Base-by-base conservation (phyloP, 495 filamentous ascomycete genomes). In the Neurospora sp. region DNA sequence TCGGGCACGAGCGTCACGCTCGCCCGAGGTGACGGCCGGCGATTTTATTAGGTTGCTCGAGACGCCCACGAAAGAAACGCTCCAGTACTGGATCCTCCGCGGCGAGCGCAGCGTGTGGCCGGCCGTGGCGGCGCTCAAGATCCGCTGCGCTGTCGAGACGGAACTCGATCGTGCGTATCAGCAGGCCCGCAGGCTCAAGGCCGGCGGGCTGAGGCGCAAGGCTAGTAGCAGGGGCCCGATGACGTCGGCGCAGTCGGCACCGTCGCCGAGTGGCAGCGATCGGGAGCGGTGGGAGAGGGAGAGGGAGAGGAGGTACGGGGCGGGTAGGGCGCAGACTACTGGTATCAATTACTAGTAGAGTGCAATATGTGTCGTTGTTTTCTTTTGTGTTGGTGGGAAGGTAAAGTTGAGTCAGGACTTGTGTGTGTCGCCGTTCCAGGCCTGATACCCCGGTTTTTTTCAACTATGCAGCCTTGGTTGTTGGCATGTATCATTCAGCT, bases 71-170 rank as follows among this genome's bases (percentile, higher is more conserved):
- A 85, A 87, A 69, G 87, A 90, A 71, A 88, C 89, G 31, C 82
- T 98, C 12, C 89, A 93, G 37, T 91, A 94, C 73, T 98, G 95
- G 95, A 93, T 95, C 72, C 78, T 90, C 22, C 85, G 91, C 53
- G 95, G 95, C 8, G 94, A 98, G 82, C 81, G 91, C 45, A 93
- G 92, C 71, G 93, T 97, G 0, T 98, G 95, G 95, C 95, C 95
- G 4, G 93, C 93, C n/a, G 87, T 97, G 61, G 89, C 89, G 38
- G 93, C 94, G 16, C 82, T 98, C 71, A 91, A 89, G 76, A 89
- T 97, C 8, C 84, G 95, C n/a, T 94, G 93, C 77, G 91, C 90
- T 22, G 86, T 98, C 16, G 95, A 98, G 80, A 90, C 93, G 68
- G 93, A 96, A 78, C 82, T 98, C 22, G 94, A 97, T 78, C 82